Conservation (phyloP, 73 alveolate species). For the Paramecium caudatum region DNA sequence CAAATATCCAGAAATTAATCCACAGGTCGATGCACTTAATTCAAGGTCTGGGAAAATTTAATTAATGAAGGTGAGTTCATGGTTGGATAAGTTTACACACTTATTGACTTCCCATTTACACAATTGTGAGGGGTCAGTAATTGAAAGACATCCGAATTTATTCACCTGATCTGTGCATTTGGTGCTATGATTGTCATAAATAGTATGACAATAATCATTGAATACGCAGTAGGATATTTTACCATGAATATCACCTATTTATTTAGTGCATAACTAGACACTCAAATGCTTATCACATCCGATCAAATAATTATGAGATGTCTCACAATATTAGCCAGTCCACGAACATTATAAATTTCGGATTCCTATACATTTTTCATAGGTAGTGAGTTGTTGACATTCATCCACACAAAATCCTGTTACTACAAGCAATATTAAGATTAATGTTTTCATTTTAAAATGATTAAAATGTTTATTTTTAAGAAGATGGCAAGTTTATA, state of each 20-base stretch:
- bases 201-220: background rate
- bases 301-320: slow-evolving; percentile 28
- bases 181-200: background rate
- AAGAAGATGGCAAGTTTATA: too few relatives aligned
- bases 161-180: background rate
- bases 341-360: background rate
- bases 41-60: background rate
- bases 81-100: background rate
- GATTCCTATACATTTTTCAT: background rate
- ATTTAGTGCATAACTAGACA: slow-evolving; percentile 14
- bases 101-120: slow-evolving; percentile 49
- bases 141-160: slow-evolving; percentile 41
- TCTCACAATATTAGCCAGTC: slow-evolving; percentile 7
- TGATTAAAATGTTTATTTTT: too few relatives aligned
- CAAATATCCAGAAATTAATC: slow-evolving; percentile 28
- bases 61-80: background rate
- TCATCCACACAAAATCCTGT: background rate
- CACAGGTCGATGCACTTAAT: slow-evolving; percentile 61
- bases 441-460: background rate
- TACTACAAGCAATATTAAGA: background rate
- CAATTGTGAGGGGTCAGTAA: slow-evolving; percentile 28
- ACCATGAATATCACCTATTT: slow-evolving; percentile 28
- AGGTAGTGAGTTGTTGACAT: background rate
- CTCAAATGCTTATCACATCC: slow-evolving; percentile 56
- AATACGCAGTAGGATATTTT: slow-evolving; percentile 16